A percentile compares a stretch with the other conserved stretches of the same genome.
Conservation (phyloP, 495 filamentous ascomycete genomes). For the Paragyromitra xinjiangensis region DNA sequence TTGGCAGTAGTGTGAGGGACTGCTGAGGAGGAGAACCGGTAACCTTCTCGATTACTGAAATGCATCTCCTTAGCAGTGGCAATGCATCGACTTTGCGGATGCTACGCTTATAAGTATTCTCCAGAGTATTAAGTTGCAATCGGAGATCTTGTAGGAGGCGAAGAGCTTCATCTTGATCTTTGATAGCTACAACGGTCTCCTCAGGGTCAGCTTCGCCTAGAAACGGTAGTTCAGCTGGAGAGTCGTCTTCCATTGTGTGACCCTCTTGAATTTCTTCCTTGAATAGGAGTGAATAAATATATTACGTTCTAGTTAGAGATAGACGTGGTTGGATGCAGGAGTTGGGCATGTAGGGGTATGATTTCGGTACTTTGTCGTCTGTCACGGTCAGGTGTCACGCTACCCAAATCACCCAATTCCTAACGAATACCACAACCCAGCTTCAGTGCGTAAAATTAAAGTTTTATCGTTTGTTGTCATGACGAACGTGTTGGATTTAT, state of each 20-base stretch:
- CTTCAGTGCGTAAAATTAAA: neutral
- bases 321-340: neutral
- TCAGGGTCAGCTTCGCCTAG: neutral
- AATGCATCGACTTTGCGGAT: conserved; percentile 17
- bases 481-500: neutral
- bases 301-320: neutral
- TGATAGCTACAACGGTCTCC: neutral
- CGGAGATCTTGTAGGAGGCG: conserved; percentile 9
- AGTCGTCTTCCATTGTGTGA: neutral
- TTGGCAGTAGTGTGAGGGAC: neutral
- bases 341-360: neutral
- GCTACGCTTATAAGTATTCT: conserved; percentile 2
- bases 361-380: neutral
- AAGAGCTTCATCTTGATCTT: conserved; percentile 6
- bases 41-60: conserved; percentile 15
- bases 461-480: too few species aligned
- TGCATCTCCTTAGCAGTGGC: conserved; percentile 13
- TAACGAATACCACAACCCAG: neutral
- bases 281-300: neutral
- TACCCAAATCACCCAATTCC: neutral
- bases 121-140: neutral
- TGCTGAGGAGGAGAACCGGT: neutral
- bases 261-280: neutral
- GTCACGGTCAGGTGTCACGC: neutral
- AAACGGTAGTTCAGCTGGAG: neutral